A percentile compares a stretch with the other conserved stretches of the same genome.
Conservation (phyloP, 2,329 filamentous ascomycete genomes). For the Claviceps purpurea region DNA sequence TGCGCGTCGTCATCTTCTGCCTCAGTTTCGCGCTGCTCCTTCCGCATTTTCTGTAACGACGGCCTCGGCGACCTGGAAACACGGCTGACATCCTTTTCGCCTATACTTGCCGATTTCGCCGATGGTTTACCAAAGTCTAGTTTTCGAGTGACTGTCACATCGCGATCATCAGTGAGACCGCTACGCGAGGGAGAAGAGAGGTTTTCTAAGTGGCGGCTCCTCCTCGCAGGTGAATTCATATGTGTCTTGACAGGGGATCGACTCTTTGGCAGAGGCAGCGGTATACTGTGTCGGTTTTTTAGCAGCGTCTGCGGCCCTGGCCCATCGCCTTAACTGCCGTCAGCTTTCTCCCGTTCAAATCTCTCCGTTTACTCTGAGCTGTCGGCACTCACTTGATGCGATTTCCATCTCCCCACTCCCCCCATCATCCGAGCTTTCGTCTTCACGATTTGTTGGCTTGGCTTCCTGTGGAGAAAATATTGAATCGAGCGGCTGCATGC, state of each 20-base stretch:
- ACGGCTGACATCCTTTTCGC: slow-evolving; percentile 12
- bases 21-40: slow-evolving; percentile 13
- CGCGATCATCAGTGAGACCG: slow-evolving; percentile 19
- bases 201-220: slow-evolving; percentile 43
- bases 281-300: slow-evolving; percentile 36
- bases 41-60: background rate
- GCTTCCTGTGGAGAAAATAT: slow-evolving; percentile 82
- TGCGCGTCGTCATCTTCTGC: slow-evolving; percentile 10
- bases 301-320: slow-evolving; percentile 40
- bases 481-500: slow-evolving; percentile 74
- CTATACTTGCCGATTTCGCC: slow-evolving; percentile 2
- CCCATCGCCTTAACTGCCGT: slow-evolving; percentile 29
- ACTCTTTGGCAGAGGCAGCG: slow-evolving; percentile 32
- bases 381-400: slow-evolving; percentile 28
- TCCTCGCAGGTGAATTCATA: slow-evolving; percentile 46
- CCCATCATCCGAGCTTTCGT: slow-evolving; percentile 13
- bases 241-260: slow-evolving; percentile 52
- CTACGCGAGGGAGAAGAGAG: slow-evolving; percentile 35
- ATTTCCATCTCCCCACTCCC: slow-evolving; percentile 40
- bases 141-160: slow-evolving; percentile 34
- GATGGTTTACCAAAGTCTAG: slow-evolving; percentile 34
- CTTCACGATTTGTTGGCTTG: slow-evolving; percentile 14
- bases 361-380: background rate
- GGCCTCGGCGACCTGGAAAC: slow-evolving; percentile 9
- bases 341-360: background rate